A percentile compares a stretch with the other conserved stretches of the same genome.
Conservation (phyloP, 2,329 filamentous ascomycete species). For the Domatiomyces catenatus region DNA sequence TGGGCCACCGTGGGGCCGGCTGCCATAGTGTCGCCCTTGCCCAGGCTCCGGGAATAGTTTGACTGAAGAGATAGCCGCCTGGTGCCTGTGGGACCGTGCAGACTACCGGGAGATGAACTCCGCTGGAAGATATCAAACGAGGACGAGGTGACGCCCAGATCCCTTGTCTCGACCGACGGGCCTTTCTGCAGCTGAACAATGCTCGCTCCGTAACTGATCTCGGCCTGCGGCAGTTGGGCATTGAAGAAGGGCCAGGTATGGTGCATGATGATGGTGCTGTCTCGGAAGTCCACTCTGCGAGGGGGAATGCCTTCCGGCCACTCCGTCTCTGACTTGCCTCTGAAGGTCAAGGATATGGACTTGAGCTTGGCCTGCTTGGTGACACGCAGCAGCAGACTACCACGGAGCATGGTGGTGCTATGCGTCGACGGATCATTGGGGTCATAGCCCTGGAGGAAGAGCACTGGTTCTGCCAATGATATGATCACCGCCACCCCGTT, state of each 20-base stretch:
- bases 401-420: conserved; percentile 69
- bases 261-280: conserved; percentile 72
- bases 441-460: conserved; percentile 36
- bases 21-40: conserved; percentile 54
- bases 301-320: conserved; percentile 96
- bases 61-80: conserved; percentile 64
- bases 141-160: conserved; percentile 22
- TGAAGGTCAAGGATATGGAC: conserved; percentile 71
- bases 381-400: conserved; percentile 65
- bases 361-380: conserved; percentile 89
- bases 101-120: conserved; percentile 26
- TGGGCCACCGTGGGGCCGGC: conserved; percentile 45
- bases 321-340: conserved; percentile 72
- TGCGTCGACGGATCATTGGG: conserved; percentile 38
- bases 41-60: conserved; percentile 72
- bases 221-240: conserved; percentile 41
- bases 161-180: conserved; percentile 19
- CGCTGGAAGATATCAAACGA: conserved; percentile 29
- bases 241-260: conserved; percentile 92
- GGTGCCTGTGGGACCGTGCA: conserved; percentile 32
- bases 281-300: conserved; percentile 64
- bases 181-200: conserved; percentile 41
- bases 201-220: conserved; percentile 48
- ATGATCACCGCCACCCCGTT: conserved; percentile 34
- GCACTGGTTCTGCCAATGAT: conserved; percentile 32